Base-by-base conservation (phyloP, 2,329 filamentous ascomycete species). In the Lachnellula suecica region DNA sequence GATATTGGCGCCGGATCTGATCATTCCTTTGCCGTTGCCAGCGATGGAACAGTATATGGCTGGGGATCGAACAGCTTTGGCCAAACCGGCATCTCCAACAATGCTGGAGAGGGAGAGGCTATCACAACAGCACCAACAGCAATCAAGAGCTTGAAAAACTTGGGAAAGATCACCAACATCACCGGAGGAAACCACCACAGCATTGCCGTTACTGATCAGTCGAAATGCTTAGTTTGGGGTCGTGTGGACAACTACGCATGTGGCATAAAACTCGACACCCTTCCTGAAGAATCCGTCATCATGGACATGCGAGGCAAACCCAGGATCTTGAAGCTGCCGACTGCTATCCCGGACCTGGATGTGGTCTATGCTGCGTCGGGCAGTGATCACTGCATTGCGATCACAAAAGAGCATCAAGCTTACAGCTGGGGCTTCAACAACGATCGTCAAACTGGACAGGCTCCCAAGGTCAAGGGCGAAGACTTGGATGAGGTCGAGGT, bases 51-150 rank as follows among this genome's bases (percentile, higher is more conserved):
- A 25, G 86, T 93, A 25, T 94, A 84, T 71, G 81, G 85, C 0
- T 96, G 91, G 90, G 91, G 91, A 22, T 75, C 93, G 25, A 96
- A 96, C 78, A 92, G 88, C 72, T 95, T 89, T 70, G 88, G 87
- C 57, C 87, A 96, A 73, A 89, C 89, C 15, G 90, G 87, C 31
- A 78, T 87, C 53, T 74, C 76, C 13, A 78, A 82, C 41, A 76
- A 79, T n/a, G 35, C 35, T 49, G 84, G 81, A 15, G 86, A 85
- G 29, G 83, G 87, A 47, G 84, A 87, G 59, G 86, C 86, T 29
- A 83, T 87, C 56, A 81, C 96, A 45, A 78, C 87, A 15, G 81
- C 82, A 60, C 88, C 91, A 3, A 82, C 81, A 38, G 73, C 87
- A 47, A 81, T 96, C 23, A 72, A 81, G 7, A 79, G 78, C 6